phyloP scores from a whole-genome alignment of 1,284 basidiomycete genomes.

The Sporisorium graminicola region DNA sequence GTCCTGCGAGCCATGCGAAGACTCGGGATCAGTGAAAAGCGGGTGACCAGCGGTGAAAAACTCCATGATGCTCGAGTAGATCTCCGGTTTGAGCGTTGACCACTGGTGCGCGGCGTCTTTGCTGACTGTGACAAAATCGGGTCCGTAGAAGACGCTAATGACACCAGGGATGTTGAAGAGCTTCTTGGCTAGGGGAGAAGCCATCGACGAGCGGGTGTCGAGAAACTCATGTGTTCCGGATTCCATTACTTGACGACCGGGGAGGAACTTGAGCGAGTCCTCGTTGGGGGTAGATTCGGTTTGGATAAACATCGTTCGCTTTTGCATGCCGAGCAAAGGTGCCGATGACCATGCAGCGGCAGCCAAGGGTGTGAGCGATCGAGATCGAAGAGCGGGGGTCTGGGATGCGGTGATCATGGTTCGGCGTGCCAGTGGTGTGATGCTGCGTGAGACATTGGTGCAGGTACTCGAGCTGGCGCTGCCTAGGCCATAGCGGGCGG shows the following conservation, averaged over 20 bases:
- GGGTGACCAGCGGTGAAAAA: constrained; percentile 89
- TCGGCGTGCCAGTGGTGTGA: constrained; percentile 8
- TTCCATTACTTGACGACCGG: constrained; percentile 87
- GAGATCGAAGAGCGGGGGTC: not conserved
- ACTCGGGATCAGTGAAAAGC: constrained; percentile 78
- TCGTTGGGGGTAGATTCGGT: constrained; percentile 97
- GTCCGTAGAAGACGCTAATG: constrained; percentile 89
- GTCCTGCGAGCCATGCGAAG: constrained; percentile 84
- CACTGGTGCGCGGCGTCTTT: constrained; percentile 89
- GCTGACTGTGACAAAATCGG: constrained; percentile 96
- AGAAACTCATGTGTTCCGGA: constrained; percentile 89
- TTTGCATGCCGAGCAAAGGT: constrained; percentile 25
- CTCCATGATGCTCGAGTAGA: constrained; percentile 98
- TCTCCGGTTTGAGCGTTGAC: constrained; percentile 95
- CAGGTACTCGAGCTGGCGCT: constrained; percentile 8
- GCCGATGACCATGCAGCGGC: not conserved
- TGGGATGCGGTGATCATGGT: constrained; percentile 23
- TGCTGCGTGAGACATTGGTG: constrained; percentile 7
- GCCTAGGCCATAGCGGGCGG: constrained; percentile 10
- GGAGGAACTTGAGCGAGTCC: constrained; percentile 97
- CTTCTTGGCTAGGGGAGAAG: constrained; percentile 89
- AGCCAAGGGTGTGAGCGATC: not conserved
- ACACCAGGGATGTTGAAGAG: constrained; percentile 95
- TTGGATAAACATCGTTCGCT: constrained; percentile 62
- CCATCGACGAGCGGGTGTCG: constrained; percentile 74